Conservation (phyloP, 2,329 filamentous ascomycete species). For the Trichoderma atroviride region DNA sequence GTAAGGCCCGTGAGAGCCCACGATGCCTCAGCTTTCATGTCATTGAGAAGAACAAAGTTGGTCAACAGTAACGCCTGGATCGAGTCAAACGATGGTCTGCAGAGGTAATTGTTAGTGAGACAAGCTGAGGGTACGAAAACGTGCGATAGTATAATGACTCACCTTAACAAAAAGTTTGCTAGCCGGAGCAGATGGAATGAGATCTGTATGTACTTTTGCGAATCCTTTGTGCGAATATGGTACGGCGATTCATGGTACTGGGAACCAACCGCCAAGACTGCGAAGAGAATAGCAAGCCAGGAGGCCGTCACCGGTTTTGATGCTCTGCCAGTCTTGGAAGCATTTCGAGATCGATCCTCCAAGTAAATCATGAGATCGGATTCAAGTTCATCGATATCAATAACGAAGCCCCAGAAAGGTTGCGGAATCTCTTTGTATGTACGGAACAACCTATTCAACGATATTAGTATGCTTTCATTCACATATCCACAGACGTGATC, state of each 20-base stretch:
- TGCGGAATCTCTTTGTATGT: constrained; percentile 70
- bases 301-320: constrained; percentile 61
- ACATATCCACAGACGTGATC: neutral
- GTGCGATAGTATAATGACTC: constrained; percentile 24
- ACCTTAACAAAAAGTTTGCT: constrained; percentile 65
- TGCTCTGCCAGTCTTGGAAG: constrained; percentile 49
- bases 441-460: constrained; percentile 56
- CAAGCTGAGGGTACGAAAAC: neutral
- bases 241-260: constrained; percentile 69
- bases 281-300: constrained; percentile 67
- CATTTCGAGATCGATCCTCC: constrained; percentile 63
- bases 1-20: constrained; percentile 67
- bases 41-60: constrained; percentile 65
- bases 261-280: constrained; percentile 65
- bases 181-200: constrained; percentile 67
- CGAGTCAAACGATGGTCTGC: constrained; percentile 64
- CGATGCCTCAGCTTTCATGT: constrained; percentile 70
- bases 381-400: constrained; percentile 67
- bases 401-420: constrained; percentile 68
- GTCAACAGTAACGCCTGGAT: constrained; percentile 66
- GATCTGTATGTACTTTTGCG: constrained; percentile 64
- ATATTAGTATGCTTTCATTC: neutral
- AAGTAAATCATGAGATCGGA: constrained; percentile 66
- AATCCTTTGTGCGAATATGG: constrained; percentile 60
- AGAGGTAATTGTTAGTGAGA: constrained; percentile 13